phyloP scores from a whole-genome alignment of 768 basidiomycete species.

The Cubamyces sp. region DNA sequence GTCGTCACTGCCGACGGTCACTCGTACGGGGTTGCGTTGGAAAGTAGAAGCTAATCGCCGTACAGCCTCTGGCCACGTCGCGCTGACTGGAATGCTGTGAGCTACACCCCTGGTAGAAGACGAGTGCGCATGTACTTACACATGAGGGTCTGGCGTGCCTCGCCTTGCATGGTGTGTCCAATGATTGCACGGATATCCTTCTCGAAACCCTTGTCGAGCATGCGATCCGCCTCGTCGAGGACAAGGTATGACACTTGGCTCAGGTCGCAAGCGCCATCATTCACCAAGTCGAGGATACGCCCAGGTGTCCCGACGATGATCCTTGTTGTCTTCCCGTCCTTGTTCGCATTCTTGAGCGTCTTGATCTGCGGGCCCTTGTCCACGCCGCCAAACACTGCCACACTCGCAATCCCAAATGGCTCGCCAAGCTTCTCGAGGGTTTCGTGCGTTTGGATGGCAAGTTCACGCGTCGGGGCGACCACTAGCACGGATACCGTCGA shows the following conservation, averaged over 20 bases:
- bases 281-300: slow-evolving; percentile 87
- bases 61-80: slow-evolving; percentile 97
- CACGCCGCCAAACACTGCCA: slow-evolving; percentile 95
- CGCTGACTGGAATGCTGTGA: slow-evolving; percentile 70
- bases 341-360: slow-evolving; percentile 58
- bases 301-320: slow-evolving; percentile 97
- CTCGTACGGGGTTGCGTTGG: slow-evolving; percentile 79
- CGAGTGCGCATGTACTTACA: slow-evolving; percentile 53
- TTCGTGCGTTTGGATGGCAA: slow-evolving; percentile 94
- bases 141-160: slow-evolving; percentile 91
- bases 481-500: slow-evolving; percentile 55
- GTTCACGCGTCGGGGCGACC: slow-evolving; percentile 93
- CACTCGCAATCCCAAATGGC: slow-evolving; percentile 74
- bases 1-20: slow-evolving; percentile 96
- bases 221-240: slow-evolving; percentile 96
- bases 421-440: slow-evolving; percentile 75
- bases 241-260: slow-evolving; percentile 87
- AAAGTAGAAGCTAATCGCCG: slow-evolving; percentile 88
- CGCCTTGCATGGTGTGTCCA: slow-evolving; percentile 63
- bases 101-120: neutral
- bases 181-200: slow-evolving; percentile 96
- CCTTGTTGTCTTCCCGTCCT: slow-evolving; percentile 56
- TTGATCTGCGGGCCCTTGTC: slow-evolving; percentile 82
- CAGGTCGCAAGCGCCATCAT: slow-evolving; percentile 84
- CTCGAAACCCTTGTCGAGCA: slow-evolving; percentile 98